Conservation (phyloP, 1,139 yeast genomes). For the Geotrichum restrictum region DNA sequence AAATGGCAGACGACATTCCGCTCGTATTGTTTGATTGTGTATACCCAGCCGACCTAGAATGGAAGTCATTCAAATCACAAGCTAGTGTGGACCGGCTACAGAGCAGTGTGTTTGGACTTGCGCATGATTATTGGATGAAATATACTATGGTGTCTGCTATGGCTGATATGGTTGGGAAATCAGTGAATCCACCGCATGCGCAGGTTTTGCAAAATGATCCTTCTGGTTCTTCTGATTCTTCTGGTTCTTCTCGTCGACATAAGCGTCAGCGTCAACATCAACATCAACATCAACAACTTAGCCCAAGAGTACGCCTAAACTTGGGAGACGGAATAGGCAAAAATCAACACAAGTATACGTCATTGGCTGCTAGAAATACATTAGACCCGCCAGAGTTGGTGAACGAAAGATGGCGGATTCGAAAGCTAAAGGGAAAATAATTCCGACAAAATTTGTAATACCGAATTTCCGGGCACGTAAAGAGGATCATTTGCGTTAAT, state of each 20-base stretch:
- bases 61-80: constrained; percentile 43
- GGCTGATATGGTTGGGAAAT: constrained; percentile 27
- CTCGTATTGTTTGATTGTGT: constrained; percentile 81
- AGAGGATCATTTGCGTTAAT: too few species aligned
- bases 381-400: constrained; percentile 61
- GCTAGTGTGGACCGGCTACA: constrained; percentile 25
- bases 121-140: constrained; percentile 40
- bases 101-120: constrained; percentile 31
- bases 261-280: too few species aligned
- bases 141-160: constrained; percentile 36
- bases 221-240: too few species aligned
- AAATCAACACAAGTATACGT: constrained; percentile 51
- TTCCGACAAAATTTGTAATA: too few species aligned
- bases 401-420: constrained; percentile 55
- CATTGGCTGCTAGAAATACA: constrained; percentile 54
- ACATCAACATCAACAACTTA: not conserved
- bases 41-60: constrained; percentile 55
- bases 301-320: constrained; percentile 24
- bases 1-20: constrained; percentile 92
- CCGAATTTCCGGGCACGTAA: too few species aligned
- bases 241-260: too few species aligned
- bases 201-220: not conserved
- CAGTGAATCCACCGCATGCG: constrained; percentile 11
- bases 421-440: constrained; percentile 9
- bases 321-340: constrained; percentile 33